Base-by-base conservation (phyloP, 2,329 filamentous ascomycete genomes). In the Ophiostoma montium region DNA sequence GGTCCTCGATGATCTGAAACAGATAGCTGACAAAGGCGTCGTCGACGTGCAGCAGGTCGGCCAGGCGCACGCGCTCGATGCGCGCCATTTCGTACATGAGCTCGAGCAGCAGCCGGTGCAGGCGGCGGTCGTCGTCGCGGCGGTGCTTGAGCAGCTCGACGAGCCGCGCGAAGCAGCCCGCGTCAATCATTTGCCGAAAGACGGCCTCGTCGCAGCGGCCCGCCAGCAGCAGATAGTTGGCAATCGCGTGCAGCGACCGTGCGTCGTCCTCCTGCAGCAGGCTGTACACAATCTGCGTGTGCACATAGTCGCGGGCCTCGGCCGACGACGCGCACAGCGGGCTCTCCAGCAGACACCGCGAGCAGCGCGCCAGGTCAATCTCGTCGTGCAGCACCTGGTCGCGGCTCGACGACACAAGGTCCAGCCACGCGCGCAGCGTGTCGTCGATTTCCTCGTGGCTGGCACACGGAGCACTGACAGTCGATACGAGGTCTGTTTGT, bases 11-110 rank as follows among this genome's bases (percentile, higher is more conserved):
- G 50, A 95, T 80, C 55, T 82, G 75, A 59, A 96, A 88, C 10
- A 98, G 76, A 60, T 86, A 84, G 33, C 78, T 73, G 52, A 96
- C 75, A 63, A 98, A 95, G 46, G 75, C 75, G 61, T 98, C 92
- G 56, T 82, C 75, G 30, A 83, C 84, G 50, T 77, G 86, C 66
- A 76, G 59, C 55, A 98, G 67, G 62, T 98, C 90, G 56, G 86
- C 79, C 53, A 75, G 68, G 49, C 76, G 81, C 52, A 98, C 68
- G 54, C 81, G 77, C 65, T 96, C 88, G 62, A 96, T 87, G 53
- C 94, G 78, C 41, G 87, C 89, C 84, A 95, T 95, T 69, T 96
- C 92, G 66, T 95, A 98, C 61, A 95, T 75, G 50, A 98, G 69
- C 64, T 95, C 85, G 59, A 98, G 72, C 47, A 96, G 70, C 53